Conservation (phyloP, 495 filamentous ascomycete species). For the Tirmania nivea region DNA sequence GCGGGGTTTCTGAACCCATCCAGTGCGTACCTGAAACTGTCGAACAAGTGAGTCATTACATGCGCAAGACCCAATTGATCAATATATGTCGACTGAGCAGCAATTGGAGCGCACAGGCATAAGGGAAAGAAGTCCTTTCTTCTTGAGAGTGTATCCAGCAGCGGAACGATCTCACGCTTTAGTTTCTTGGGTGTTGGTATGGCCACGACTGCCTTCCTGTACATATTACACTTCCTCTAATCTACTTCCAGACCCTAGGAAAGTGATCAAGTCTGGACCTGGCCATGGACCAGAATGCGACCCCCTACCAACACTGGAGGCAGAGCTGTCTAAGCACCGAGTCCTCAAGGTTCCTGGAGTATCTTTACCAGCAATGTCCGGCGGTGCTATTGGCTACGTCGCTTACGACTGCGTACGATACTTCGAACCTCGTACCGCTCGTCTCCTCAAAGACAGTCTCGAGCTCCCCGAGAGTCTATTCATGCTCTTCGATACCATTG, state of each 20-base stretch:
- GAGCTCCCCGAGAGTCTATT: slow-evolving; percentile 81
- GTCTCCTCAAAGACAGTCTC: slow-evolving; percentile 69
- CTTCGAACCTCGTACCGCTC: slow-evolving; percentile 82
- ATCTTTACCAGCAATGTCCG: slow-evolving; percentile 60
- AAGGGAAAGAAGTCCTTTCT: slow-evolving; percentile 54
- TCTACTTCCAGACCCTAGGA: slow-evolving; percentile 40
- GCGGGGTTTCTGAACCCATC: slow-evolving; percentile 85
- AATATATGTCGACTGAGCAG: slow-evolving; percentile 1
- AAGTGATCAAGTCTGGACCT: slow-evolving; percentile 68
- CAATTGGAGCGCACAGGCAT: slow-evolving; percentile 18
- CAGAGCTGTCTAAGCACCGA: slow-evolving; percentile 51
- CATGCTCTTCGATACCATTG: slow-evolving; percentile 91
- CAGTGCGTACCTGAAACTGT: slow-evolving; percentile 72
- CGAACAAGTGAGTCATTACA: slow-evolving; percentile 38
- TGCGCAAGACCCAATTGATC: neutral
- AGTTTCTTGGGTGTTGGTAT: slow-evolving; percentile 79
- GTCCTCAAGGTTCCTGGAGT: slow-evolving; percentile 63
- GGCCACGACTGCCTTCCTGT: neutral
- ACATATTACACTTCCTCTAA: neutral
- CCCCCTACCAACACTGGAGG: slow-evolving; percentile 59
- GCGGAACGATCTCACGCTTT: slow-evolving; percentile 76
- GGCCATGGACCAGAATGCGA: slow-evolving; percentile 67
- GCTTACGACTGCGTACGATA: slow-evolving; percentile 94
- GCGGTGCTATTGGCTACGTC: slow-evolving; percentile 87
- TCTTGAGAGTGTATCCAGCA: slow-evolving; percentile 81